Base-by-base conservation (phyloP, 2,329 filamentous ascomycete species). In the Ilyonectria destructans region DNA sequence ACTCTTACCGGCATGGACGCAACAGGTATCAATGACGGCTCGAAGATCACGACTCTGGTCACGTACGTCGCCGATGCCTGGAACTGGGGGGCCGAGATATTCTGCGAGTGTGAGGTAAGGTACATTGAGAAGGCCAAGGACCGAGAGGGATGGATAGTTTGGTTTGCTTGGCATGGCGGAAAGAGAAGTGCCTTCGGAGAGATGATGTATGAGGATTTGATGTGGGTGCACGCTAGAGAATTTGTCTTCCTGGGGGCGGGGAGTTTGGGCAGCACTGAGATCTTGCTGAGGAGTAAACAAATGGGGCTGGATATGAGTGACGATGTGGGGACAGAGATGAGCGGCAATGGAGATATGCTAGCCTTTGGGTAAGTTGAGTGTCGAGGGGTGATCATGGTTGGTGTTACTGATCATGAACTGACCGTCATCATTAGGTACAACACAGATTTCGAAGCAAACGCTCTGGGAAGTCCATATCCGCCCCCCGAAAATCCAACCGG, bases 11-110 rank as follows among this genome's bases (percentile, higher is more conserved):
- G 90, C 1, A 88, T 91, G 77, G 91, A 93, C 71, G 80, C 79
- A 45, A 92, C 90, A 0, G 91, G 90, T 1, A 72, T 91, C 65
- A 92, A 93, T 71, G 91, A 93, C 76, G 89, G 89, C 2, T 91
- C 89, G 33, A 92, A 92, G 79, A 91, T 86, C 19, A 90, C 87
- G 12, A 91, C 88, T 0, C 82, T 90, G 1, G 89, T 91, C 43
- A 93, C 90, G 0, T 93, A 93, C 73, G 81, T 93, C 8, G 85
- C 88, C 8, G 91, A 93, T 77, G 90, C 91, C 2, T 92, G 90
- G 90, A 91, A 92, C 73, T 91, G 90, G 89, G 91, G 90, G 9
- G 89, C 91, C 13, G 90, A 93, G 74, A 88, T 93, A 78, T 93
- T 93, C 69, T 93, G 91, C 78, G 86, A 90, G 72, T 90, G 89